Evolutionary conservation across 331 rosid species (phyloP).

Genomic region (Quercus tomentella): DNA sequence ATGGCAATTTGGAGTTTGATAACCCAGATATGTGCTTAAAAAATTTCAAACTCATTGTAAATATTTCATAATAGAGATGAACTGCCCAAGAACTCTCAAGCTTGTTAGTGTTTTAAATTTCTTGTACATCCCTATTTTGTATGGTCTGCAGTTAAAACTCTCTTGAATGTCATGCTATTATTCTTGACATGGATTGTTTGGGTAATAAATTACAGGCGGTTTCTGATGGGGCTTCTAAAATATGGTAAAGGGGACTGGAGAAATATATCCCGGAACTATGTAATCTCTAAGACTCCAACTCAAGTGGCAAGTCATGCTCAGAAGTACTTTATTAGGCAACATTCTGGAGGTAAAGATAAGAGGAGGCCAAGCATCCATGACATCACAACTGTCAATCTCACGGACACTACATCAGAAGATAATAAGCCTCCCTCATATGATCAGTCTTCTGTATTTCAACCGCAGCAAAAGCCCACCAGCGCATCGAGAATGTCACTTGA

Average conservation of each 20-base stretch:
- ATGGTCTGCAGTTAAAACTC: not conserved
- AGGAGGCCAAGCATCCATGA: constrained; percentile 95
- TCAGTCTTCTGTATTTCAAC: constrained; percentile 32
- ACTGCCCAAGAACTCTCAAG: not conserved
- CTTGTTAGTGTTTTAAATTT: not conserved
- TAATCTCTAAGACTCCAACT: constrained; percentile 45
- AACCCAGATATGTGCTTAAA: too few relatives aligned
- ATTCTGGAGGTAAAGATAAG: constrained; percentile 75
- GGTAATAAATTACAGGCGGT: constrained; percentile 28
- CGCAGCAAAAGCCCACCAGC: constrained; percentile 37
- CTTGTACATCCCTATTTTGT: not conserved
- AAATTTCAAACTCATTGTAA: too few relatives aligned
- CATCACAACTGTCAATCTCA: constrained; percentile 68
- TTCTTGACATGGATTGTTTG: not conserved
- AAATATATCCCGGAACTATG: constrained; percentile 43
- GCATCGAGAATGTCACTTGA: constrained; percentile 34
- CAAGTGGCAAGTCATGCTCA: constrained; percentile 66
- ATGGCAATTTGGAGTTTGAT: too few relatives aligned
- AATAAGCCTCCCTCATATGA: constrained; percentile 26
- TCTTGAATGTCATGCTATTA: not conserved
- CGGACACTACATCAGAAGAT: constrained; percentile 40
- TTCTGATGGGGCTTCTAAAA: constrained; percentile 44
- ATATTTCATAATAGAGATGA: not conserved
- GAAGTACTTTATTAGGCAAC: constrained; percentile 71
- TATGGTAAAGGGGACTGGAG: constrained; percentile 64